These are phyloP conservation scores for Maudiozyma bulderi DNA, from an alignment of 805 yeast species.

Conservation along the genomic window DNA sequence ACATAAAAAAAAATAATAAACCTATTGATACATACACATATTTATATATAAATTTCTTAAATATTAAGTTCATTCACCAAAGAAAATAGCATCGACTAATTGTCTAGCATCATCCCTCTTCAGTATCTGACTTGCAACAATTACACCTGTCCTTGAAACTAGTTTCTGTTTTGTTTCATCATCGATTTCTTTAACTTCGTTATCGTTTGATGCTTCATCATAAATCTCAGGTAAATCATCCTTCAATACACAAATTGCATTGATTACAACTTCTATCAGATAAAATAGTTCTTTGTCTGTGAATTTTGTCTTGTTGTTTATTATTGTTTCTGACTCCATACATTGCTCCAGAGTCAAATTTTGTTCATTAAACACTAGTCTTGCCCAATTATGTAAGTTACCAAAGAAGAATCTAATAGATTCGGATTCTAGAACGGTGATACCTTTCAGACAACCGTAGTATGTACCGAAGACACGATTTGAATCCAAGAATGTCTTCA, in stretches of 20 bases:
- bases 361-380: conserved; percentile 40
- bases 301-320: conserved; percentile 19
- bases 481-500: conserved; percentile 82
- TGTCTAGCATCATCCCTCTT: conserved; percentile 40
- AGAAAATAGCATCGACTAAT: conserved; percentile 56
- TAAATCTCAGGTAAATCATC: conserved; percentile 24
- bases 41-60: neutral
- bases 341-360: conserved; percentile 15
- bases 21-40: neutral
- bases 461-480: conserved; percentile 80
- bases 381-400: conserved; percentile 73
- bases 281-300: conserved; percentile 39
- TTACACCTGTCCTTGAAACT: conserved; percentile 49
- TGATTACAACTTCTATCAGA: conserved; percentile 43
- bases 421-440: conserved; percentile 76
- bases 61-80: conserved; percentile 43
- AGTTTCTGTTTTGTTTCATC: conserved; percentile 36
- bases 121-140: conserved; percentile 41
- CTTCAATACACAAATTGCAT: conserved; percentile 43
- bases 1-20: neutral
- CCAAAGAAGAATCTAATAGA: conserved; percentile 81
- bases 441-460: conserved; percentile 83
- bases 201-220: conserved; percentile 15
- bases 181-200: conserved; percentile 29
- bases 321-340: conserved; percentile 3